Conservation (phyloP, 1,284 basidiomycete genomes). For the Grifola frondosa region DNA sequence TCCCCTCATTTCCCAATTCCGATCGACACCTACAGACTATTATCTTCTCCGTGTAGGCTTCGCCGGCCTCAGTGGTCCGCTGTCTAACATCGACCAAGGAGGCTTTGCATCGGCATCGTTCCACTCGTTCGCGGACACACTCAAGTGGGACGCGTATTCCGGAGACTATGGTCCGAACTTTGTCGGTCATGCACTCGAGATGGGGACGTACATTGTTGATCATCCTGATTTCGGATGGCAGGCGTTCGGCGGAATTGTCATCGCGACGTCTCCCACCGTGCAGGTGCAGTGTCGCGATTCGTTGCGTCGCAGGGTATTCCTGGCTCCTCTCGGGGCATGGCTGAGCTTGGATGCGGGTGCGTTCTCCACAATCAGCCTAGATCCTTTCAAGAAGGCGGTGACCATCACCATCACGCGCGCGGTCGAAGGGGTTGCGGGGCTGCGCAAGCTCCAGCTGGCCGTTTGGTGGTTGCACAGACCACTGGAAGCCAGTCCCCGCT, state of each 20-base stretch:
- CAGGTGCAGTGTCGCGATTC: slow-evolving; percentile 48
- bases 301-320: slow-evolving; percentile 49
- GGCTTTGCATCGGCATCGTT: slow-evolving; percentile 60
- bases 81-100: slow-evolving; percentile 55
- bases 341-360: slow-evolving; percentile 54
- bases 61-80: slow-evolving; percentile 51
- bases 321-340: slow-evolving; percentile 49
- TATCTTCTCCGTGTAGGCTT: slow-evolving; percentile 55
- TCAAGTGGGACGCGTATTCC: slow-evolving; percentile 59
- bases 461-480: slow-evolving; percentile 48
- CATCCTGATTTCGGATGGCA: slow-evolving; percentile 65
- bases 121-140: slow-evolving; percentile 57
- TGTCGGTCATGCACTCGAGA: slow-evolving; percentile 55
- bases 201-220: slow-evolving; percentile 51
- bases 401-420: slow-evolving; percentile 41
- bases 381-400: slow-evolving; percentile 40
- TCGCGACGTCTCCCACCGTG: slow-evolving; percentile 41
- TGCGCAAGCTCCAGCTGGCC: slow-evolving; percentile 47
- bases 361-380: slow-evolving; percentile 46
- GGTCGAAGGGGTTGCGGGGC: slow-evolving; percentile 40
- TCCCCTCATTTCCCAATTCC: slow-evolving; percentile 51
- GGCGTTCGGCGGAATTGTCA: slow-evolving; percentile 54
- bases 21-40: slow-evolving; percentile 46
- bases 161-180: slow-evolving; percentile 64
- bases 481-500: slow-evolving; percentile 40